Percentiles rank a stretch among this genome's conserved stretches.
Conservation (phyloP, 345 rosid genomes). For the Hevea brasiliensis region DNA sequence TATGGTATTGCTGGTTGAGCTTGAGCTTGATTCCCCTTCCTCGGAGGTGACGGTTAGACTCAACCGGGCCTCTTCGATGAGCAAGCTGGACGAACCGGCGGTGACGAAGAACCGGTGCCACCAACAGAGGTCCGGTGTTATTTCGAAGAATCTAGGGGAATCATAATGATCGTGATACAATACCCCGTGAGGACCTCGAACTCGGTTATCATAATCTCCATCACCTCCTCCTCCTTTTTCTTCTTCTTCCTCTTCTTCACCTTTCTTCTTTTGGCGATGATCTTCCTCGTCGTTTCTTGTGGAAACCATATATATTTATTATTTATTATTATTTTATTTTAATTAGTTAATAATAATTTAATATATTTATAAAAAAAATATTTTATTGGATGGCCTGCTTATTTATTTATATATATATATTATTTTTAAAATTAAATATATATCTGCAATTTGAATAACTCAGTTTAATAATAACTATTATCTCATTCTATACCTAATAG, state of each 20-base stretch:
- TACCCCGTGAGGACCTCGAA: not conserved
- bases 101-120: constrained; percentile 49
- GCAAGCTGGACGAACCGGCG: constrained; percentile 45
- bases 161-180: constrained; percentile 12
- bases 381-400: too few species aligned
- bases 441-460: too few species aligned
- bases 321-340: too few species aligned
- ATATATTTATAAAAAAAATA: too few species aligned
- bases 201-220: constrained; percentile 6
- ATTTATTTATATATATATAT: too few species aligned
- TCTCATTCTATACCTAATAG: too few species aligned
- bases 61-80: constrained; percentile 49
- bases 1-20: constrained; percentile 5
- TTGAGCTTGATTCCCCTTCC: constrained; percentile 31
- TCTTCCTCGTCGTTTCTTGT: constrained; percentile 40
- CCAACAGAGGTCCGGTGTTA: constrained; percentile 29
- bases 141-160: constrained; percentile 40
- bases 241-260: not conserved
- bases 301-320: too few species aligned
- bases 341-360: too few species aligned
- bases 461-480: too few species aligned
- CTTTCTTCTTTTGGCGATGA: too few species aligned
- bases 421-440: too few species aligned
- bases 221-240: too few species aligned
- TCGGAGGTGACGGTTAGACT: constrained; percentile 34